Evolutionary conservation across 257 asterid species (phyloP), one percentile per base, ranked within the genome.

Genomic region (Leonotis leonurus): DNA sequence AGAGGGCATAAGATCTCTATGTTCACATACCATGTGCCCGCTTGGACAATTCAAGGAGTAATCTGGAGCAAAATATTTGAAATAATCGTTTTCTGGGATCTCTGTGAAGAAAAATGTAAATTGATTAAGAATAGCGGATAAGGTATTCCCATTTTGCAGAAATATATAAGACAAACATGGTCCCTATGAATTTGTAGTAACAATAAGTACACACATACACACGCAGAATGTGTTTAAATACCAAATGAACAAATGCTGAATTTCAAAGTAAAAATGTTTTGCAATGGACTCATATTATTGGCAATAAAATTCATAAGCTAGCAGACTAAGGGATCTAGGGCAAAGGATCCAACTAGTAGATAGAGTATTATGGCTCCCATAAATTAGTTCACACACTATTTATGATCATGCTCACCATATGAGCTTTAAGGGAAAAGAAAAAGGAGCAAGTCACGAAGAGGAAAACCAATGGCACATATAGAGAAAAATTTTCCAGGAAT

Each of bases 61-160:
- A 72, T 87, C 94, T 9, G 99, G 99, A 51, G 81, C 91, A 83
- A 93, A 93, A 74, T n/a, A n/a, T 70, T 83, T 80, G 73, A 77
- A 86, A 70, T 93, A 93, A 49, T 89, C 95, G 60, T 93, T 93
- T 24, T 87, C 99, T 52, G 99, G 99, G 72, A 92, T 92, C 81
- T 89, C 99, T 92, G n/a, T 83, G 54, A 72, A 62, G 59, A 69
- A 52, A 16, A 4, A 56, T 1, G 36, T 18, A 33, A 2, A 6
- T 32, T 45, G 62, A 49, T 21, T 60, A 60, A 60, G 36, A 44
- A 59, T 9, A 60, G 33, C 9, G 35, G 36, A 37, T 14, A 39
- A 36, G 57, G 53, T 52, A 39, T 50, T 32, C 48, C 25, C 39
- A 25, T 41, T 61, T 39, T 36, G 62, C 57, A 71, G 45, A 14